Evolutionary conservation across 345 rosid species (phyloP), one percentile per base, ranked within the genome.

Genomic region (Psidium guajava): DNA sequence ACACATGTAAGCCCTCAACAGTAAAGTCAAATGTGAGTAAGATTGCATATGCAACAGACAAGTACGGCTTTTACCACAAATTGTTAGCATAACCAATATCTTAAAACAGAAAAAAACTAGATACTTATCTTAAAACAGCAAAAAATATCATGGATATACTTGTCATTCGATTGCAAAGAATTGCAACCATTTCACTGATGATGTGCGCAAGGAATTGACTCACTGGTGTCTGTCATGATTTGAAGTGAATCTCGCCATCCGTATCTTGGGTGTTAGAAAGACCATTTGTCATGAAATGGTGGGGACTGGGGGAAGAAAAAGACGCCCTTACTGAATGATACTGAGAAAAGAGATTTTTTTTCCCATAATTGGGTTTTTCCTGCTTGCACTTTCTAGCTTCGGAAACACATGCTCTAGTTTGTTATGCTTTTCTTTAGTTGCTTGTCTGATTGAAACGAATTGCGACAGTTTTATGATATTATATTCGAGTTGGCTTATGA

Each of bases 141-240:
- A 91, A 83, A 92, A 91, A 64, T 97, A 93, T 87, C 96, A 92
- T 54, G 98, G 99, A 54, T 97, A 97, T 84, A 89, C 95, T 9
- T 97, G 96, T 87, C 98, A 94, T 93, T 92, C 96, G 94, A 96
- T 97, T 88, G 95, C 98, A 86, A 97, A 97, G 93, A 97, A 97
- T 84, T 97, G 99, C 92, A 97, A 97, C 89, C 99, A 96, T 92
- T 97, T 97, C 86, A 92, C 98, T 1, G 93, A 95, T 84, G 98
- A 97, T 84, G 97, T 94, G 40, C 92, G 95, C 86, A 44, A 80
- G 89, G 92, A 83, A 88, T 90, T 97, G 59, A 94, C 95, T 69
- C 47, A 8, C 12, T 11, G 18, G 44, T 69, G 77, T 40, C 77
- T 69, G 77, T 55, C n/a, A 8, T 16, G 47, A 32, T 69, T 61